Evolutionary conservation across 1,284 basidiomycete species (phyloP).

Genomic region (Cutaneotrichosporon cavernicola): DNA sequence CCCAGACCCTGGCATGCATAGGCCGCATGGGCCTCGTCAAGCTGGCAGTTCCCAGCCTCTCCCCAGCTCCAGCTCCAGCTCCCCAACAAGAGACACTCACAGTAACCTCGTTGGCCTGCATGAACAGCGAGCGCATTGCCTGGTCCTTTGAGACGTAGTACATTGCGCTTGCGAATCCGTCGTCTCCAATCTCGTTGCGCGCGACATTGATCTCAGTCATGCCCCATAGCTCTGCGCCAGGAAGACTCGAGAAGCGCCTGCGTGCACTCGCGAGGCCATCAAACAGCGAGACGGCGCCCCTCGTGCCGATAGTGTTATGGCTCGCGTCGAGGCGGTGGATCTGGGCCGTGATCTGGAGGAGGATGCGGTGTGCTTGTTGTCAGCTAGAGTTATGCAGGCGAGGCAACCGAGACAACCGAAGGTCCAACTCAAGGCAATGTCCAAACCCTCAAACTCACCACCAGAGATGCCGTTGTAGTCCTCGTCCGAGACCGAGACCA

Average conservation of each 20-base stretch:
- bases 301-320: conserved; percentile 42
- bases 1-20: not conserved
- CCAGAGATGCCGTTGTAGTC: conserved; percentile 45
- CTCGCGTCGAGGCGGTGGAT: conserved; percentile 44
- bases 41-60: no score
- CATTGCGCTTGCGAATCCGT: conserved; percentile 16
- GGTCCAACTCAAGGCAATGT: not conserved
- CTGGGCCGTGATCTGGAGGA: conserved; percentile 30
- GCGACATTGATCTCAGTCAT: conserved; percentile 44
- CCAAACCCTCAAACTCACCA: conserved; percentile 30
- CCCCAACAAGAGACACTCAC: conserved; percentile 25
- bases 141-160: conserved; percentile 34
- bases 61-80: not conserved
- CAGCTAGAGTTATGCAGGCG: not conserved
- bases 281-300: conserved; percentile 41
- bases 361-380: conserved; percentile 42
- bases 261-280: conserved; percentile 36
- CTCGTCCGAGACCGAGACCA: conserved; percentile 46
- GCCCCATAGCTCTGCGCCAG: conserved; percentile 33
- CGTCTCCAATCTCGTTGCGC: conserved; percentile 27
- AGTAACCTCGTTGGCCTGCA: conserved; percentile 42
- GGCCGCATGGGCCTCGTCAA: not conserved
- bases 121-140: conserved; percentile 30
- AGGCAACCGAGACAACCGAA: not conserved
- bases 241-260: conserved; percentile 14